Evolutionary conservation across 1,284 basidiomycete species (phyloP).

Genomic region (Limonomyces culmigenus): DNA sequence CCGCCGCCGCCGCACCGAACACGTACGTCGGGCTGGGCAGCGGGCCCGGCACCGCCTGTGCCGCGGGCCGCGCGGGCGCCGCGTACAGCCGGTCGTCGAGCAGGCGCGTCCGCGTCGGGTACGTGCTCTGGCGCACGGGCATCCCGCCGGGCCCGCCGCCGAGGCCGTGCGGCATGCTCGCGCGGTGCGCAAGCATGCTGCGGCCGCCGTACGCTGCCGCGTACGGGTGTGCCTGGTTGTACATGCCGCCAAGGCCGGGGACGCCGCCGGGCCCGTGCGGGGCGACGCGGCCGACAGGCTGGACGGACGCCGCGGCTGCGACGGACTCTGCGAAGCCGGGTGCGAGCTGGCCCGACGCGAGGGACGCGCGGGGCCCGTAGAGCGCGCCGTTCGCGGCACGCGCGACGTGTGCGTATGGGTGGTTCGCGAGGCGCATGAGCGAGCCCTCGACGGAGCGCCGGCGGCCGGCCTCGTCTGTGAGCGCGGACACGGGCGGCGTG

Average conservation of each 20-base stretch:
- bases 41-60: slow-evolving; percentile 40
- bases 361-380: slow-evolving; percentile 20
- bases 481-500: too few relatives aligned
- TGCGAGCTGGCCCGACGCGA: slow-evolving; percentile 14
- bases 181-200: slow-evolving; percentile 22
- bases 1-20: slow-evolving; percentile 28
- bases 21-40: slow-evolving; percentile 52
- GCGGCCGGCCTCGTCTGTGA: slow-evolving; percentile 16
- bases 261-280: not conserved
- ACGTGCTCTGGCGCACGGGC: not conserved
- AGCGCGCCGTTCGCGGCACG: slow-evolving; percentile 34
- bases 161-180: slow-evolving; percentile 22
- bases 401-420: slow-evolving; percentile 45
- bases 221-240: slow-evolving; percentile 6
- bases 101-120: not conserved
- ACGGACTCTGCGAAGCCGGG: slow-evolving; percentile 10
- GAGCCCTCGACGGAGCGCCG: slow-evolving; percentile 44
- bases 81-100: slow-evolving; percentile 2
- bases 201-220: slow-evolving; percentile 7
- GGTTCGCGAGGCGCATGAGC: slow-evolving; percentile 37
- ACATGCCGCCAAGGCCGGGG: slow-evolving; percentile 4
- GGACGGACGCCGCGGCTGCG: not conserved
- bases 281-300: not conserved
- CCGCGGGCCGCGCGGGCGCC: slow-evolving; percentile 1
- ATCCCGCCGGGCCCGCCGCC: not conserved